Conservation (phyloP, 2,329 filamentous ascomycete genomes). For the Grosmannia serpens region DNA sequence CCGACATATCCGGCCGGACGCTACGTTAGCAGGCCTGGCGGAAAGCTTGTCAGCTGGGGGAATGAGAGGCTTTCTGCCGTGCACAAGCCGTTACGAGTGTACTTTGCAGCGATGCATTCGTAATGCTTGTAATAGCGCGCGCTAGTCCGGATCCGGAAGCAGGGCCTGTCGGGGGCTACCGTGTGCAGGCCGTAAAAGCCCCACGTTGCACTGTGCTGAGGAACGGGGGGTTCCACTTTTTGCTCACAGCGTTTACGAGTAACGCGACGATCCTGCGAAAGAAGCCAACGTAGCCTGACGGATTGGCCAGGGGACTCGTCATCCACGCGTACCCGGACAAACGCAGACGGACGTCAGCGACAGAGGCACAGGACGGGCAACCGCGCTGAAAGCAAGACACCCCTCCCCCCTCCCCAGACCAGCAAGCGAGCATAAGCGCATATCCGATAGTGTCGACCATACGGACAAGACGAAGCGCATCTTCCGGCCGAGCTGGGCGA, state of each 20-base stretch:
- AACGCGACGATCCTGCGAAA: not conserved
- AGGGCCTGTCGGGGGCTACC: not conserved
- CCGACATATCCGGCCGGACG: not conserved
- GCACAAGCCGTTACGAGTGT: not conserved
- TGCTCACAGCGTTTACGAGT: not conserved
- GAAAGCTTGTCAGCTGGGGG: not conserved
- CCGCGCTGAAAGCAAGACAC: too few relatives aligned
- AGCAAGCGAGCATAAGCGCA: too few relatives aligned
- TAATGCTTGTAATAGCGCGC: not conserved
- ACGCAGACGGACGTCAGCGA: not conserved
- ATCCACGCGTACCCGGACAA: not conserved
- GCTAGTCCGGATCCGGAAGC: not conserved
- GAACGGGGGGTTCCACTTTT: not conserved
- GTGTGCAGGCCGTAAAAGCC: not conserved
- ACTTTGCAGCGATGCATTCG: not conserved
- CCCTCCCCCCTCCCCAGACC: too few relatives aligned
- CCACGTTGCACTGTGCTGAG: not conserved
- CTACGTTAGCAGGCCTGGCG: not conserved
- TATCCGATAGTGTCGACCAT: too few relatives aligned
- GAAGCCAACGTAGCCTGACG: constrained; percentile 1
- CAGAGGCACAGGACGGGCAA: not conserved
- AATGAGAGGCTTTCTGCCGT: not conserved
- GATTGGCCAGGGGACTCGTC: not conserved
- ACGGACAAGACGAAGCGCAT: too few relatives aligned
- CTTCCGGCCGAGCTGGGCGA: too few relatives aligned